Conservation (phyloP, 257 asterid species). For the Asclepias syriaca region DNA sequence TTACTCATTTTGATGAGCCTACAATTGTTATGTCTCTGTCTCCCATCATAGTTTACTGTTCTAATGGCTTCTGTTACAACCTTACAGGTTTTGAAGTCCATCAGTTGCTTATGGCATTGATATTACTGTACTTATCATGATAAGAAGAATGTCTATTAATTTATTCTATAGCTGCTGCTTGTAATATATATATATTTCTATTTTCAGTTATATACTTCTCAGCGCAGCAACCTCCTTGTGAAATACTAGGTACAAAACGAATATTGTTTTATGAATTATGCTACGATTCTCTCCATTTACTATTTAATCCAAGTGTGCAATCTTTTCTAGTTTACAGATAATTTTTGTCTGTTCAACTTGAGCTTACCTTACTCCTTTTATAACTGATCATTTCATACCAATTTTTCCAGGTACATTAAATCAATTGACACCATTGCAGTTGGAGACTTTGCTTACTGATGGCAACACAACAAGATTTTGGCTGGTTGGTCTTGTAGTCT, state of each 20-base stretch:
- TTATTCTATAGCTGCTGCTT: background rate
- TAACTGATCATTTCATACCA: conserved; percentile 10
- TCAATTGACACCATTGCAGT: conserved; percentile 82
- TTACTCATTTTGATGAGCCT: background rate
- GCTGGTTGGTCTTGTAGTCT: conserved; percentile 80
- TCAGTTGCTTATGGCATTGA: background rate
- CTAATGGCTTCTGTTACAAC: background rate
- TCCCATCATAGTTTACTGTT: background rate
- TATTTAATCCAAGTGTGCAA: background rate
- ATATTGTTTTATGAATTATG: background rate
- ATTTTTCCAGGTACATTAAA: conserved; percentile 55
- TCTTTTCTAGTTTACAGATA: background rate
- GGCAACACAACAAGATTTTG: conserved; percentile 72
- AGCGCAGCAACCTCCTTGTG: conserved; percentile 73
- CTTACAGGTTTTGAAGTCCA: background rate
- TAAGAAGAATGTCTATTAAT: background rate
- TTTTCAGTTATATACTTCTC: conserved; percentile 64
- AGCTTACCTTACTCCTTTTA: background rate
- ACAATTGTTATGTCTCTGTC: background rate
- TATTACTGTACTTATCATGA: background rate
- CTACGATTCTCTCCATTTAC: background rate
- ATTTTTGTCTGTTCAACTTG: background rate
- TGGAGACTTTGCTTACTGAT: conserved; percentile 88
- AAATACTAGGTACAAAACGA: conserved; percentile 47
- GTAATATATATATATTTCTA: background rate